Percentiles rank a stretch among this genome's conserved stretches.
Conservation (phyloP, 768 basidiomycete species). For the Gymnopilus junonius region DNA sequence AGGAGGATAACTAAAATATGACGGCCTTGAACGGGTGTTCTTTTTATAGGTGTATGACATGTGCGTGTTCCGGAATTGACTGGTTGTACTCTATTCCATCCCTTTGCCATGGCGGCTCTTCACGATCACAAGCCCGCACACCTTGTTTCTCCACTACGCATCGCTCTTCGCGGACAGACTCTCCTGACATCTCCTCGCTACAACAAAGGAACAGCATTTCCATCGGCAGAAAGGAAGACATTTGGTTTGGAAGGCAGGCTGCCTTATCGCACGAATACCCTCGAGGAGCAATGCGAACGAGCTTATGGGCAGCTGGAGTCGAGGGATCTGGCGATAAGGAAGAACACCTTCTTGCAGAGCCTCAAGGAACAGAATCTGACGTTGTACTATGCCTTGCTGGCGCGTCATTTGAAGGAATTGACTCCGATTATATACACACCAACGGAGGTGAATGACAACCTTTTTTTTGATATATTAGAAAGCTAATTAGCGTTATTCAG, state of each 20-base stretch:
- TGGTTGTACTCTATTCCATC: neutral
- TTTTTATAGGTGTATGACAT: neutral
- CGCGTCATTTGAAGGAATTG: constrained; percentile 62
- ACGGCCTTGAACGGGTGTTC: too few relatives aligned
- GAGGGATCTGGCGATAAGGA: constrained; percentile 42
- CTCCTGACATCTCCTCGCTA: constrained; percentile 69
- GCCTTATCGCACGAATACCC: constrained; percentile 57
- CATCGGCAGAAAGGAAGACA: constrained; percentile 62
- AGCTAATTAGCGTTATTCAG: constrained; percentile 32
- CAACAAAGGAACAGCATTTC: constrained; percentile 86
- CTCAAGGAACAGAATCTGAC: constrained; percentile 84
- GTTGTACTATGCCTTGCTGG: constrained; percentile 73
- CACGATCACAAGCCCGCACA: constrained; percentile 26
- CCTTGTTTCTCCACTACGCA: constrained; percentile 30
- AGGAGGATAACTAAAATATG: too few relatives aligned
- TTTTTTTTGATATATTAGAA: neutral
- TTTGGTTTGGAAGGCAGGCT: constrained; percentile 65
- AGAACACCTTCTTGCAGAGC: constrained; percentile 80
- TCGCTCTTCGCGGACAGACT: constrained; percentile 64
- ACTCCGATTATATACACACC: constrained; percentile 83
- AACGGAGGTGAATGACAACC: constrained; percentile 55
- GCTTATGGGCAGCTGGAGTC: constrained; percentile 67
- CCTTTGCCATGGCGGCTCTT: constrained; percentile 20
- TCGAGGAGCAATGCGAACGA: constrained; percentile 77
- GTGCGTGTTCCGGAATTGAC: neutral